Percentiles rank a stretch among this genome's conserved stretches.
Conservation (phyloP, 1,284 basidiomycete genomes). For the Hymenochaete sp. region DNA sequence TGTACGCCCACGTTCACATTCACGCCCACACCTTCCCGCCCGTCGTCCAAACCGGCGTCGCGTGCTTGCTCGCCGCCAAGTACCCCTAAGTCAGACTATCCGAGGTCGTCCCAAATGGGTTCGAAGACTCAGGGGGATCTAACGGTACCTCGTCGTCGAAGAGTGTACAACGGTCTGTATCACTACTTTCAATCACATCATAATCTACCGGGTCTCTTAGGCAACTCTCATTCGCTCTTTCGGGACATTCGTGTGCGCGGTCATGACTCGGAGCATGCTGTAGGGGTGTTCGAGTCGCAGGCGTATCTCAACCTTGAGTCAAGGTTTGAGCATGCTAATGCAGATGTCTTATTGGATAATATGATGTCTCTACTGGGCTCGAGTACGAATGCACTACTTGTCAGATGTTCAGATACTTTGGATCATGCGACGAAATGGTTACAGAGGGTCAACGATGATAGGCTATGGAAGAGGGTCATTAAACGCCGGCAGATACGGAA, state of each 20-base stretch:
- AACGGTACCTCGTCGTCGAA: background rate
- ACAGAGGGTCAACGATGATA: constrained; percentile 31
- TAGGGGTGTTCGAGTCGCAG: constrained; percentile 77
- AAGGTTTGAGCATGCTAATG: constrained; percentile 43
- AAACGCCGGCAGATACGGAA: background rate
- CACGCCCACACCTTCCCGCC: background rate
- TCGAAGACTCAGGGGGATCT: background rate
- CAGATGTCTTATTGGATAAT: constrained; percentile 41
- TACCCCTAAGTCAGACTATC: background rate
- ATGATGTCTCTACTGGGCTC: constrained; percentile 46
- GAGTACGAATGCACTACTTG: constrained; percentile 50
- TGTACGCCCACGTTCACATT: background rate
- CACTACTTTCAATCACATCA: background rate
- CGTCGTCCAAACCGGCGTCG: background rate
- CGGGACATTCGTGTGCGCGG: too few relatives aligned
- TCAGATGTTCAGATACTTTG: constrained; percentile 38
- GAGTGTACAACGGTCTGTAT: background rate
- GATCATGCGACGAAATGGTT: constrained; percentile 47
- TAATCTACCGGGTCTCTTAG: too few relatives aligned
- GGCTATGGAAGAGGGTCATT: constrained; percentile 18
- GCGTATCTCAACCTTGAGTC: constrained; percentile 71
- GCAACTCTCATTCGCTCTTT: too few relatives aligned
- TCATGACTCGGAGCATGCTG: constrained; percentile 44
- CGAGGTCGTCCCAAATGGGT: background rate
- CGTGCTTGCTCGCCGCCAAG: background rate